A percentile compares a stretch with the other conserved stretches of the same genome.
These are phyloP conservation scores for Populus alba DNA, from an alignment of 345 rosid species.

Conservation along the genomic window DNA sequence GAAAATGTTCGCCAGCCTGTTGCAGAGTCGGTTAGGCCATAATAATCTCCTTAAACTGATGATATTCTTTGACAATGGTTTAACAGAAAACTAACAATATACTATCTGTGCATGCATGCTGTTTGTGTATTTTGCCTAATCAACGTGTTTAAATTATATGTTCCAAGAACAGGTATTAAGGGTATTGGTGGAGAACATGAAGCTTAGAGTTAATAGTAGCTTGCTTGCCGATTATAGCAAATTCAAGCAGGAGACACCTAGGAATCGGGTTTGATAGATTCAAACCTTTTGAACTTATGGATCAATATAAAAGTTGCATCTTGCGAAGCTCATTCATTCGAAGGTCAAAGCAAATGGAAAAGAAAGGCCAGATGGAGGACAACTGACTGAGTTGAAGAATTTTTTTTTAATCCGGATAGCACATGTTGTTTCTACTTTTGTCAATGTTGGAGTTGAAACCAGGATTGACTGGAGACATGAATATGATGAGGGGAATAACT, in stretches of 20 bases:
- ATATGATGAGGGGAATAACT: no score
- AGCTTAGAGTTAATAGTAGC: constrained; percentile 69
- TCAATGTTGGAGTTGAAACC: no score
- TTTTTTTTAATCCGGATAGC: no score
- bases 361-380: not conserved
- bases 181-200: constrained; percentile 71
- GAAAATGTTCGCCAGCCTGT: constrained; percentile 57
- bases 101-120: no score
- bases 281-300: not conserved
- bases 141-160: not conserved
- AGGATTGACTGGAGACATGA: no score
- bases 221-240: constrained; percentile 72
- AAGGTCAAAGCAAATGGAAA: no score
- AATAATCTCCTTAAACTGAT: not conserved
- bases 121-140: not conserved
- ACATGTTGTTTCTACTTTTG: no score
- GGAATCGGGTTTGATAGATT: constrained; percentile 1
- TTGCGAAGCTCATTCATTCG: no score
- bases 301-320: not conserved
- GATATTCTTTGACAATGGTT: not conserved
- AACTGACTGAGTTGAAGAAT: not conserved
- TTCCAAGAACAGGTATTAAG: constrained; percentile 48
- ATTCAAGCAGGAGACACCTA: constrained; percentile 51
- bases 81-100: not conserved
- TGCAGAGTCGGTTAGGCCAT: constrained; percentile 55